phyloP scores from a whole-genome alignment of 1,284 basidiomycete genomes.

The Cutaneotrichosporon cutaneum region DNA sequence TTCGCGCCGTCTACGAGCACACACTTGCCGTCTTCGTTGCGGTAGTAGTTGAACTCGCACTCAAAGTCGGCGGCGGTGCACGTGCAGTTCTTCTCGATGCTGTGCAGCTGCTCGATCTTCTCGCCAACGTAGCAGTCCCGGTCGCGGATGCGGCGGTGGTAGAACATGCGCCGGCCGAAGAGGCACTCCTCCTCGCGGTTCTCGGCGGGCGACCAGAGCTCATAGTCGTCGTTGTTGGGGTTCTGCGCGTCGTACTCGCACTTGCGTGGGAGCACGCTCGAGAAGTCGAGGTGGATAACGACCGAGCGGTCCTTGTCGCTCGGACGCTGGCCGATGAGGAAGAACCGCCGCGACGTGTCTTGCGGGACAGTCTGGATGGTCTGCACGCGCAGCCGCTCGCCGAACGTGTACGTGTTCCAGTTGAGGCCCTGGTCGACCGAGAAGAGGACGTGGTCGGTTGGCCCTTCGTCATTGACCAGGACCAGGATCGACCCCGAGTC shows the following conservation, averaged over 20 bases:
- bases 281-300: conserved; percentile 85
- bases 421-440: conserved; percentile 80
- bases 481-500: conserved; percentile 92
- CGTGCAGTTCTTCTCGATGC: conserved; percentile 67
- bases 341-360: conserved; percentile 88
- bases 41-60: conserved; percentile 88
- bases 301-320: conserved; percentile 59
- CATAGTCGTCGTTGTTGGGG: conserved; percentile 83
- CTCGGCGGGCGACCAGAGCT: conserved; percentile 89
- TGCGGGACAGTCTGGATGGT: conserved; percentile 83
- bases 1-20: conserved; percentile 68
- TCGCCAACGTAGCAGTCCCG: conserved; percentile 79
- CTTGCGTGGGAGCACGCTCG: conserved; percentile 5
- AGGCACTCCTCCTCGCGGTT: conserved; percentile 72
- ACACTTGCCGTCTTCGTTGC: conserved; percentile 67
- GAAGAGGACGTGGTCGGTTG: conserved; percentile 84
- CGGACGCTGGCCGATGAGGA: conserved; percentile 71
- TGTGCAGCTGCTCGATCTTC: conserved; percentile 55
- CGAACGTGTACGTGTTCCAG: conserved; percentile 88
- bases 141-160: conserved; percentile 79
- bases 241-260: conserved; percentile 58
- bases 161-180: conserved; percentile 84
- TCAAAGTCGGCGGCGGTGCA: conserved; percentile 80
- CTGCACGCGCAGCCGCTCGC: conserved; percentile 71
- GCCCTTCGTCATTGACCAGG: conserved; percentile 91